These are phyloP conservation scores for Coemansia sp. DNA, from an alignment of 192 early-diverging fungal genomes.

Conservation along the genomic window DNA sequence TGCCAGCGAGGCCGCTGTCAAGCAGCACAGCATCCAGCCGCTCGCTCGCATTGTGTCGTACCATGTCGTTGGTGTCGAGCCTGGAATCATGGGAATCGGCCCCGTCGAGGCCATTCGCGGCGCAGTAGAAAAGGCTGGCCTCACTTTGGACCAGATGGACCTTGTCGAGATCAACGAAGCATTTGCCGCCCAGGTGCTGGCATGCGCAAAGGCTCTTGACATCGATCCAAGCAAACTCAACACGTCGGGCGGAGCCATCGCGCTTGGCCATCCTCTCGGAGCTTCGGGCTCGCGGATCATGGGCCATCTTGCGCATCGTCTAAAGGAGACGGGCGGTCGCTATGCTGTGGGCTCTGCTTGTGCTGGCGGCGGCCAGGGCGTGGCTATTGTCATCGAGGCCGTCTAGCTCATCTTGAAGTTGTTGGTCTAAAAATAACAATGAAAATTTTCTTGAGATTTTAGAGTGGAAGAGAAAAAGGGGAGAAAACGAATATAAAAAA, in stretches of 20 bases:
- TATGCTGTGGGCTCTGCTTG: constrained; percentile 94
- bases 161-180: constrained; percentile 98
- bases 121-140: constrained; percentile 77
- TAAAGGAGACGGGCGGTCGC: constrained; percentile 77
- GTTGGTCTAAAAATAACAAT: neutral
- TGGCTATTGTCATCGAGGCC: constrained; percentile 70
- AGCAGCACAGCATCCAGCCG: constrained; percentile 75
- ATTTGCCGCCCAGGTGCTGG: constrained; percentile 91
- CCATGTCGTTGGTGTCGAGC: constrained; percentile 85
- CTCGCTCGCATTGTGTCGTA: constrained; percentile 85
- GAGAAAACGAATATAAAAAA: neutral
- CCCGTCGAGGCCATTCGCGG: constrained; percentile 88
- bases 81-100: constrained; percentile 95
- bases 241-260: constrained; percentile 89
- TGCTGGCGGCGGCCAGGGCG: constrained; percentile 92
- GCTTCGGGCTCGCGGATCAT: constrained; percentile 96
- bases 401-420: constrained; percentile 26
- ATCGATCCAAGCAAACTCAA: constrained; percentile 79
- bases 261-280: constrained; percentile 91
- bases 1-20: constrained; percentile 82
- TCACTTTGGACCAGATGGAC: constrained; percentile 81
- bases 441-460: neutral
- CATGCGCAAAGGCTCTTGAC: constrained; percentile 86
- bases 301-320: constrained; percentile 79
- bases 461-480: neutral